Percentiles rank a stretch among this genome's conserved stretches.
Evolutionary conservation across 345 rosid genomes (phyloP).

Genomic region (Dipteronia dyeriana): DNA sequence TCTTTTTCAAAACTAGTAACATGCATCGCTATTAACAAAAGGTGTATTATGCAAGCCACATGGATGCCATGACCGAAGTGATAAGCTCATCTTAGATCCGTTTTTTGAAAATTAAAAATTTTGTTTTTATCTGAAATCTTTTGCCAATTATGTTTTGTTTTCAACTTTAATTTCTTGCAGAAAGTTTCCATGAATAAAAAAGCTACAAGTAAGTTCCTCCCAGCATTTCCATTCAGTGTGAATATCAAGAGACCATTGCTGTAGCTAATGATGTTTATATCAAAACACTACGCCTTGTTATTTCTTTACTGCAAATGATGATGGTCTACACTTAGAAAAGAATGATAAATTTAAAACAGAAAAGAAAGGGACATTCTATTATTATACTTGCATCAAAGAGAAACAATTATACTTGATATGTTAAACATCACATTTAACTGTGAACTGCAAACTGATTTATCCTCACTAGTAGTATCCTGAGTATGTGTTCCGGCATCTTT

Average conservation of each 20-base stretch:
- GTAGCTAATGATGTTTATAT: neutral
- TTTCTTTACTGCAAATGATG: neutral
- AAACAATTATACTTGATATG: neutral
- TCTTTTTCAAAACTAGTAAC: neutral
- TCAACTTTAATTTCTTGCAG: neutral
- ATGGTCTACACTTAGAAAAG: neutral
- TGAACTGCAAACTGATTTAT: neutral
- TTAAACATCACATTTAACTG: neutral
- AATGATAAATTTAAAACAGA: neutral
- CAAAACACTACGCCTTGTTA: neutral
- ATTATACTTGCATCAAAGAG: neutral
- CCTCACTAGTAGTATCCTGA: neutral
- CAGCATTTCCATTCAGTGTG: neutral
- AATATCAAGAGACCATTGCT: neutral
- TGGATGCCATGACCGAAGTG: neutral
- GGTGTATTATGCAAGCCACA: neutral
- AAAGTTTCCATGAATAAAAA: neutral
- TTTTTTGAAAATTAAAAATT: neutral
- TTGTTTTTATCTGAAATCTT: neutral
- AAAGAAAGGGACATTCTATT: neutral
- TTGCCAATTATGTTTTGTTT: neutral
- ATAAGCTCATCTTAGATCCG: conserved; percentile 5
- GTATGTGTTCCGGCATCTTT: neutral
- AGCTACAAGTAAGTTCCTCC: neutral
- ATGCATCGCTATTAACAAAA: neutral